Conservation (phyloP, 1,284 basidiomycete species). For the Pseudomicrostroma phylloplanum region DNA sequence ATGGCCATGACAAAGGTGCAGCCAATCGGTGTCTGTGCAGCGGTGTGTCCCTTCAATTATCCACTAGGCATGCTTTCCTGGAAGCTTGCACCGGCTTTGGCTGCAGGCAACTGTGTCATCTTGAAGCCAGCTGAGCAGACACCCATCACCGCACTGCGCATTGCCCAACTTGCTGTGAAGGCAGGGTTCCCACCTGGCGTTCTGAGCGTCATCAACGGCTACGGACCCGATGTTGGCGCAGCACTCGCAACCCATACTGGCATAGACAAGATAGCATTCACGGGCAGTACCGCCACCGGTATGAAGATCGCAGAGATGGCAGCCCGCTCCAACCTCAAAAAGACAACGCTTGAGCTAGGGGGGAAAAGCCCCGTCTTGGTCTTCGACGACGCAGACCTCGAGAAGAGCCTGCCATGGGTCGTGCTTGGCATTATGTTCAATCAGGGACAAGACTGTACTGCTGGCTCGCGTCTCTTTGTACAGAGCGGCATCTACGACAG, state of each 20-base stretch:
- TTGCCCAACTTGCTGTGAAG: slow-evolving; percentile 25
- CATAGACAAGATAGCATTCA: slow-evolving; percentile 33
- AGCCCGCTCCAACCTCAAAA: slow-evolving; percentile 12
- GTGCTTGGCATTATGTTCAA: slow-evolving; percentile 24
- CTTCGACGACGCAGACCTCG: slow-evolving; percentile 63
- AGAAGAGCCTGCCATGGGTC: slow-evolving; percentile 34
- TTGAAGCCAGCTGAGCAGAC: slow-evolving; percentile 33
- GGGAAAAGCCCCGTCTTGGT: slow-evolving; percentile 80
- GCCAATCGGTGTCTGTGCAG: slow-evolving; percentile 13
- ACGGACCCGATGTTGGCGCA: slow-evolving; percentile 15
- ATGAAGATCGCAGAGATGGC: slow-evolving; percentile 10
- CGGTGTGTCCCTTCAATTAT: slow-evolving; percentile 25
- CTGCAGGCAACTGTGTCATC: slow-evolving; percentile 28
- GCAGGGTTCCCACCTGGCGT: slow-evolving; percentile 36
- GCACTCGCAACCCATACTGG: slow-evolving; percentile 23
- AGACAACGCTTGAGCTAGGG: slow-evolving; percentile 60
- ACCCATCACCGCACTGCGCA: slow-evolving; percentile 22
- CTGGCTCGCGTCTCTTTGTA: slow-evolving; percentile 25
- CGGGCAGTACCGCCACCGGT: slow-evolving; percentile 20
- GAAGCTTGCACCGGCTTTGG: slow-evolving; percentile 30
- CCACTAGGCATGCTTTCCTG: slow-evolving; percentile 24
- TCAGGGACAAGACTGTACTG: slow-evolving; percentile 27
- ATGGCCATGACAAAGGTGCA: slow-evolving; percentile 10
- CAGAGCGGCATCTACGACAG: slow-evolving; percentile 24
- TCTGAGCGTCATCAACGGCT: slow-evolving; percentile 21